A percentile compares a stretch with the other conserved stretches of the same genome.
Conservation (phyloP, 192 early-diverging fungal genomes). For the Mortierella claussenii region DNA sequence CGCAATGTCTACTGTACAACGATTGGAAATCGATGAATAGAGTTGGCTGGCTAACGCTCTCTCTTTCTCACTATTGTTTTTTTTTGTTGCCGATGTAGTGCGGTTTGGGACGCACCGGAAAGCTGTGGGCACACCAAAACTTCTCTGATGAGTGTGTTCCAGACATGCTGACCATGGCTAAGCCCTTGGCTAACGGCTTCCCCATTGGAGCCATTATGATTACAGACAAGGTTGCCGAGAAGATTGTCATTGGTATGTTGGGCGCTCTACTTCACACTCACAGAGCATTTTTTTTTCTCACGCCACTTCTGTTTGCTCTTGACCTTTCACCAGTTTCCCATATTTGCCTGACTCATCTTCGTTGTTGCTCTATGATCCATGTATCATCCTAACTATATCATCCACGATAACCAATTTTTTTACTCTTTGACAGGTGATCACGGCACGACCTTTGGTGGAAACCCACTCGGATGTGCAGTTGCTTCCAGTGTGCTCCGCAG, state of each 20-base stretch:
- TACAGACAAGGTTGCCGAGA: conserved; percentile 78
- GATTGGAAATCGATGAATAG: too few species aligned
- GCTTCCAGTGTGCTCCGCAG: conserved; percentile 78
- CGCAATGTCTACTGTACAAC: too few species aligned
- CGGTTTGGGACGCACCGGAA: conserved; percentile 90
- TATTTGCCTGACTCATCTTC: too few species aligned
- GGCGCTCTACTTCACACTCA: not conserved
- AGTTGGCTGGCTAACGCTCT: not conserved
- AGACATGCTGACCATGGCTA: conserved; percentile 95
- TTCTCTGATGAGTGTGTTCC: conserved; percentile 76
- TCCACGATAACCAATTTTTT: not conserved
- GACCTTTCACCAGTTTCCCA: too few species aligned
- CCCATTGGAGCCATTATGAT: conserved; percentile 95
- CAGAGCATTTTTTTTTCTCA: not conserved
- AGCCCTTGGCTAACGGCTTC: conserved; percentile 96
- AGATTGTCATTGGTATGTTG: conserved; percentile 75
- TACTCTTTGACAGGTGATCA: conserved; percentile 78
- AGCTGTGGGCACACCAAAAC: conserved; percentile 86
- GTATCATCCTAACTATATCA: not conserved
- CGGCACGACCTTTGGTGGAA: conserved; percentile 98
- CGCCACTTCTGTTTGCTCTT: too few species aligned
- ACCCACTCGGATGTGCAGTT: conserved; percentile 89
- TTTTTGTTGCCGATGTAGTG: too few species aligned
- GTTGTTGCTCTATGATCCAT: too few species aligned
- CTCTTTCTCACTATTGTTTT: not conserved